Base-by-base conservation (phyloP, 1,284 basidiomycete species). In the Ustilago shanxiensis region DNA sequence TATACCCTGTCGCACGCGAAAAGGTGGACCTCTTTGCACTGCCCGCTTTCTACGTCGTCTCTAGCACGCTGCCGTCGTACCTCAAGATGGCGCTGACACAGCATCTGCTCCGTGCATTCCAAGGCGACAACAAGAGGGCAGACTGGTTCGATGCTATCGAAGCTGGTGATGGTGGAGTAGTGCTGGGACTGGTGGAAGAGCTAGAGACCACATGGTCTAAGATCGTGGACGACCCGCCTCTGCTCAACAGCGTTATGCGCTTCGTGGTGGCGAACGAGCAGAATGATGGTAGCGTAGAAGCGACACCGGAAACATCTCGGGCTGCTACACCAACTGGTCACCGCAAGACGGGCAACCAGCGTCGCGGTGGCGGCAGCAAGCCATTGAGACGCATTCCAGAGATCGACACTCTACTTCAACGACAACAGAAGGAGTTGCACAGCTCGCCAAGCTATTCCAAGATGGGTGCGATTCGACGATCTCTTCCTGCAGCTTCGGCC, bases 11-110 rank as follows among this genome's bases (percentile, higher is more conserved):
- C 2, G 61, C 66, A 1, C 33, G 29, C 11, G 63, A 63, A n/a
- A 55, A 49, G 20, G n/a, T 50, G 1, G 31, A 65, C 16, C 39
- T 39, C 1, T 3, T 85, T 5, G 88, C 88, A 68, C 88, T 90
- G 6, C 94, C 94, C 0, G 87, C 90, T 0, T 90, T 95, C 86
- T 95, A 91, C 83, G 87, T 97, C 64, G 89, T 91, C 0, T 95
- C 94, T 1, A 83, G 87, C 0, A 90, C 90, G 0, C 88, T 93
- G 7, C 90, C 95, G 0, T 89, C 94, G 0, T 98, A 97, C 85
- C 88, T 97, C 71, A 91, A 93, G 35, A 90, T 98, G 0, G 91
- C 96, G 79, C 89, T 97, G 18, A 89, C 94, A n/a, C 89, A 90
- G 2, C 88, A 88, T 44, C 87, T 87, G 29, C 58, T 79, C 20